These are phyloP conservation scores for Corynespora cassiicola DNA, from an alignment of 2,329 filamentous ascomycete species.

Conservation along the genomic window DNA sequence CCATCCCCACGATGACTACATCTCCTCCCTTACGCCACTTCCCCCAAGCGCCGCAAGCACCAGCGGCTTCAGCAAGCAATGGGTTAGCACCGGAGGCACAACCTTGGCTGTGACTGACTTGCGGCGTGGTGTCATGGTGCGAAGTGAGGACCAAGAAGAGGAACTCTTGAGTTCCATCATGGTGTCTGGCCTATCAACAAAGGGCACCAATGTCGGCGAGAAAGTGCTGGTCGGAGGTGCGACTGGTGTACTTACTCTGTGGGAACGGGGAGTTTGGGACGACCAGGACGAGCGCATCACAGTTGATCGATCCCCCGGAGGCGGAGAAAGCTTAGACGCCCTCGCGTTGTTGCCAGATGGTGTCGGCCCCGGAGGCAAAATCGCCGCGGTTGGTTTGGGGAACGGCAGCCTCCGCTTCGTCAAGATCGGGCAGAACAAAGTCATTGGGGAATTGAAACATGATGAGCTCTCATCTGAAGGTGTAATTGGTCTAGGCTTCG, in stretches of 20 bases:
- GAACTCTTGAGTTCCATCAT: conserved; percentile 84
- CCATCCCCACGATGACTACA: conserved; percentile 89
- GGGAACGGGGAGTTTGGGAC: conserved; percentile 95
- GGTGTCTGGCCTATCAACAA: conserved; percentile 76
- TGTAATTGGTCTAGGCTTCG: conserved; percentile 82
- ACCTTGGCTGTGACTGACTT: conserved; percentile 91
- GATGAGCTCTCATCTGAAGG: conserved; percentile 78
- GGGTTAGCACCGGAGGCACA: conserved; percentile 90
- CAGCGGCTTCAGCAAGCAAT: conserved; percentile 90
- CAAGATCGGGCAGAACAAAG: conserved; percentile 74
- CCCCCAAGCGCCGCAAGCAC: conserved; percentile 82
- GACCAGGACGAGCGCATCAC: conserved; percentile 91
- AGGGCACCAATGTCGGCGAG: conserved; percentile 72
- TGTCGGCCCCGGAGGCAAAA: conserved; percentile 71
- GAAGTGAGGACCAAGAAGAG: conserved; percentile 94
- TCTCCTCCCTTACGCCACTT: conserved; percentile 85
- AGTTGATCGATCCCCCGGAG: conserved; percentile 67
- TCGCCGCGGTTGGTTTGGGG: conserved; percentile 79
- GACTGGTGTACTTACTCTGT: conserved; percentile 84
- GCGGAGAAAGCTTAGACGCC: conserved; percentile 82
- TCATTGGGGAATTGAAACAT: conserved; percentile 73
- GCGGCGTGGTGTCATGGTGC: conserved; percentile 81
- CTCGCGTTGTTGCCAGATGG: conserved; percentile 74
- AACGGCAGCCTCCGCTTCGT: conserved; percentile 82
- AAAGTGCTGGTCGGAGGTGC: conserved; percentile 79